Conservation (phyloP, 495 filamentous ascomycete genomes). For the Bryoglossum gracile region DNA sequence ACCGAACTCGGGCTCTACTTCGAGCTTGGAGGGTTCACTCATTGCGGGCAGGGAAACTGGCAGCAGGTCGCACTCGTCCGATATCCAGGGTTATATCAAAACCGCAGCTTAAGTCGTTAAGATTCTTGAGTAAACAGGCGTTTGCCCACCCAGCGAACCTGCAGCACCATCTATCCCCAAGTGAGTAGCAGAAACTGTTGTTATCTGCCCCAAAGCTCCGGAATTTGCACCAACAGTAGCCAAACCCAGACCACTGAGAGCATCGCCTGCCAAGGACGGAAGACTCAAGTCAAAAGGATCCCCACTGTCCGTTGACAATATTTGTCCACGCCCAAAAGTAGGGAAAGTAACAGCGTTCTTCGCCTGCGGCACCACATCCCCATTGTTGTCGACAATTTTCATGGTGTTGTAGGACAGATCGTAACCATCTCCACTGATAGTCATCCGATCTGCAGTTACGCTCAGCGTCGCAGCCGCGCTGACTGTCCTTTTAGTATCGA, state of each 20-base stretch:
- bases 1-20: too few species aligned
- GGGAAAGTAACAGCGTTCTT: slow-evolving; percentile 34
- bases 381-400: slow-evolving; percentile 34
- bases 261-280: slow-evolving; percentile 34
- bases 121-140: too few species aligned
- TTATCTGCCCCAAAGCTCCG: slow-evolving; percentile 29
- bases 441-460: slow-evolving; percentile 30
- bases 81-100: too few species aligned
- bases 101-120: too few species aligned
- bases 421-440: slow-evolving; percentile 32
- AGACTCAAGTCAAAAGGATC: slow-evolving; percentile 40
- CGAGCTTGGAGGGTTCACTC: too few species aligned
- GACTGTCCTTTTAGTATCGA: slow-evolving; percentile 30
- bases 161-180: too few species aligned
- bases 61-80: too few species aligned
- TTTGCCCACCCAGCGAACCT: too few species aligned
- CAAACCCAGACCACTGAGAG: slow-evolving; percentile 37
- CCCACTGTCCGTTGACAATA: slow-evolving; percentile 42
- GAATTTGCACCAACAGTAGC: slow-evolving; percentile 32
- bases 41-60: too few species aligned
- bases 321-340: slow-evolving; percentile 32
- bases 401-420: slow-evolving; percentile 39
- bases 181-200: too few species aligned
- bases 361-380: slow-evolving; percentile 32
- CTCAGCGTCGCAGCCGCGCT: slow-evolving; percentile 28